phyloP scores from a whole-genome alignment of 129 eudicot genomes.

The Erigeron canadensis region DNA sequence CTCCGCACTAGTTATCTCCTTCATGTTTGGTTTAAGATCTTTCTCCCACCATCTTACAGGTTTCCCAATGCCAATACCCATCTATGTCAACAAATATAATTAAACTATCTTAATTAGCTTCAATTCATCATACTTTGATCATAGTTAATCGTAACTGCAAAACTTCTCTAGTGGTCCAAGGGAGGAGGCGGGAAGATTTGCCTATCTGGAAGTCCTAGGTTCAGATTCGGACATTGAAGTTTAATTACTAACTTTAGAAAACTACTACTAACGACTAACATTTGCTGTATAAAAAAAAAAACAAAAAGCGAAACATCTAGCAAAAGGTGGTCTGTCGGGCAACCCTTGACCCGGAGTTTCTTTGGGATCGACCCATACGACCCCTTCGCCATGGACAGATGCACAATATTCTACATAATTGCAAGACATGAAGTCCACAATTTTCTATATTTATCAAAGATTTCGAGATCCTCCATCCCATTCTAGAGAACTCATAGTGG shows the following conservation, averaged over 20 bases:
- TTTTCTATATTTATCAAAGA: background rate
- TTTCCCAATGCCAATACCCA: conserved; percentile 54
- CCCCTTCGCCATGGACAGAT: too few species aligned
- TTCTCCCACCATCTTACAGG: conserved; percentile 78
- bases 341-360: too few species aligned
- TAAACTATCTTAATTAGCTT: background rate
- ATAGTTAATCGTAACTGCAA: background rate
- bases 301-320: background rate
- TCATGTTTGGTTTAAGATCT: conserved; percentile 61
- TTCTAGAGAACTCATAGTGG: too few species aligned
- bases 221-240: too few species aligned
- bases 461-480: background rate
- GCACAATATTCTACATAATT: too few species aligned
- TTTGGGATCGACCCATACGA: too few species aligned
- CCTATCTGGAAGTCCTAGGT: too few species aligned
- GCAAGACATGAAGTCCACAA: background rate
- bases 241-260: too few species aligned
- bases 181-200: too few species aligned
- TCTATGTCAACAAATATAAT: conserved; percentile 21
- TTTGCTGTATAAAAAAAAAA: background rate
- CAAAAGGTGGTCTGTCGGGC: too few species aligned
- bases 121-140: background rate
- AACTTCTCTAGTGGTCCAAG: background rate
- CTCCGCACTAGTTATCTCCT: conserved; percentile 54
- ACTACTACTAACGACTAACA: too few species aligned